Evolutionary conservation across 2,329 filamentous ascomycete species (phyloP).

Genomic region (Pseudogymnoascus destructans): DNA sequence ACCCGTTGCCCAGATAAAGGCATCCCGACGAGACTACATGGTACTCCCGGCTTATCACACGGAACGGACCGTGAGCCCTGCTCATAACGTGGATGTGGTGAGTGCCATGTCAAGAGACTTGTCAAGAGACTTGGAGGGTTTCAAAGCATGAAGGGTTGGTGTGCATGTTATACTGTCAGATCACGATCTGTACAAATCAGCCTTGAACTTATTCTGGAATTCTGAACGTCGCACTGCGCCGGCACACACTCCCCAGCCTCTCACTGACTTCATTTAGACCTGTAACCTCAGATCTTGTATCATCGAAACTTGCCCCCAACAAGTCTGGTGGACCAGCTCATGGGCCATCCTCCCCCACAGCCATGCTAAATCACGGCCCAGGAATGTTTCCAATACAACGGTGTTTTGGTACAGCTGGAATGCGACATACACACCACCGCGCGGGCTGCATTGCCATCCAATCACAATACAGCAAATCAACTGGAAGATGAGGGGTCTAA

Average conservation of each 20-base stretch:
- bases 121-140: background rate
- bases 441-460: background rate
- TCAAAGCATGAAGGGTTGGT: background rate
- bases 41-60: background rate
- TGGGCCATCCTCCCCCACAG: background rate
- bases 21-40: background rate
- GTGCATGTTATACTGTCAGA: constrained; percentile 1
- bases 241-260: background rate
- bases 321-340: background rate
- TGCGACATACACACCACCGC: background rate
- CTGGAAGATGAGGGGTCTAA: background rate
- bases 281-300: constrained; percentile 5
- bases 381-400: constrained; percentile 1
- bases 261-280: background rate
- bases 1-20: background rate
- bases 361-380: background rate
- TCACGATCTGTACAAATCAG: background rate
- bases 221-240: constrained; percentile 4
- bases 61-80: constrained; percentile 3
- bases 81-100: background rate
- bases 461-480: background rate
- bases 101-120: background rate
- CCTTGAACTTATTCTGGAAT: constrained; percentile 5
- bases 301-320: constrained; percentile 1
- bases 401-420: background rate